Evolutionary conservation across 1,284 basidiomycete species (phyloP), one percentile per base, ranked within the genome.

Genomic region (Trichosporon sp.): DNA sequence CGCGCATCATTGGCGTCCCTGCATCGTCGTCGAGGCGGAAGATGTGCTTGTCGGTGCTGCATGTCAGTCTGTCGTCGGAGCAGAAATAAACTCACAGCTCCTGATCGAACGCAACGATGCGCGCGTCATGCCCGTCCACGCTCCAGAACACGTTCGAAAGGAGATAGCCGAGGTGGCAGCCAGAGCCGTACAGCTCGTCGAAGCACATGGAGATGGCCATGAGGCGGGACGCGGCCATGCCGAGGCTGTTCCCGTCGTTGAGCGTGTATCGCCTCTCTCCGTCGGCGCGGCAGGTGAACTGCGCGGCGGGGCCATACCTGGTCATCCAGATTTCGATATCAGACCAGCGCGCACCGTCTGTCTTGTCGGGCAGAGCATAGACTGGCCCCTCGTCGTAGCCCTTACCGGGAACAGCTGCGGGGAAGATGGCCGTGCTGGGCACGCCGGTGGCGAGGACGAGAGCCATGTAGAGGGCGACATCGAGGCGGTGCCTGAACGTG

Each of bases 391-490:
- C 14, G 4, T 10, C 14, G 66, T 56, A 37, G 54, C 26, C 48
- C 19, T 61, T 40, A 43, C 40, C 38, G 10, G 66, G 66, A 8
- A 68, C 12, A 4, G 48, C 66, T 10, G n/a, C 14, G 8, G 66
- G 48, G 35, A 68, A 56, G 19, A 68, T 6, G 35, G 6, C 7
- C 7, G 35, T 11, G 51, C 66, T 68, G n/a, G 48, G 35, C 35
- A 54, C 21, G 21, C 54, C 66, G 37, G 66, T 68, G 19, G 48
- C 66, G 54, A 68, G 66, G 19, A 59, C 38, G 51, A 68, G 66
- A 19, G 66, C 35, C 26, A 68, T 61, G 66, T 37, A 68, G 16
- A 68, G 66, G 16, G 66, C 66, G 11, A 68, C 56, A 38, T 68
- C 66, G 54, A 68, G 32, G 21, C 66, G 66, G 35, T 38, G 51